Conservation (phyloP, 495 filamentous ascomycete species). For the Friedmanniomyces endolithicus region DNA sequence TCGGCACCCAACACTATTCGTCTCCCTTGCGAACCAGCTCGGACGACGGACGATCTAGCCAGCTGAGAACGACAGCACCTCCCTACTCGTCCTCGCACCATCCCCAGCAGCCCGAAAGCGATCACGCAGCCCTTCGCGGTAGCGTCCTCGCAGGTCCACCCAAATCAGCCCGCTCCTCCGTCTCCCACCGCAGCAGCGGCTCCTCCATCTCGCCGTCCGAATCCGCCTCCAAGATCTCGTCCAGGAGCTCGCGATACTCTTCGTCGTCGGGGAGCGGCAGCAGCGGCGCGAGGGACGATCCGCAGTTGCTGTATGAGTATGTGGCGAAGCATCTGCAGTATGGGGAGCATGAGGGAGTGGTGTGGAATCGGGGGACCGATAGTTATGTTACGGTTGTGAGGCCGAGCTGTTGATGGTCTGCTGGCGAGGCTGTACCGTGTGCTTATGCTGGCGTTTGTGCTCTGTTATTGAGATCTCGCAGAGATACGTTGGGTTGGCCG, state of each 20-base stretch:
- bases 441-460: not conserved
- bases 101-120: too few relatives aligned
- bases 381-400: slow-evolving; percentile 2
- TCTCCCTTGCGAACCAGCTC: too few relatives aligned
- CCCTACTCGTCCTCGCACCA: too few relatives aligned
- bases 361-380: not conserved
- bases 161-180: not conserved
- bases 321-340: not conserved
- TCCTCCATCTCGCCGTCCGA: not conserved
- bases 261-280: not conserved
- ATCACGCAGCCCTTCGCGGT: not conserved
- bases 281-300: not conserved
- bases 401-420: not conserved
- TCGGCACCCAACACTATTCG: too few relatives aligned
- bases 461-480: too few relatives aligned
- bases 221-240: not conserved
- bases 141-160: not conserved
- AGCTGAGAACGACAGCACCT: too few relatives aligned
- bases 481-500: too few relatives aligned
- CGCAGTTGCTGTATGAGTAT: not conserved
- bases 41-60: too few relatives aligned
- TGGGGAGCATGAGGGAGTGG: not conserved
- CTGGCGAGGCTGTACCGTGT: too few relatives aligned
- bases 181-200: not conserved
- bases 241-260: not conserved